Base-by-base conservation (phyloP, 208 protist genomes). In the Crithidia mellificae region DNA sequence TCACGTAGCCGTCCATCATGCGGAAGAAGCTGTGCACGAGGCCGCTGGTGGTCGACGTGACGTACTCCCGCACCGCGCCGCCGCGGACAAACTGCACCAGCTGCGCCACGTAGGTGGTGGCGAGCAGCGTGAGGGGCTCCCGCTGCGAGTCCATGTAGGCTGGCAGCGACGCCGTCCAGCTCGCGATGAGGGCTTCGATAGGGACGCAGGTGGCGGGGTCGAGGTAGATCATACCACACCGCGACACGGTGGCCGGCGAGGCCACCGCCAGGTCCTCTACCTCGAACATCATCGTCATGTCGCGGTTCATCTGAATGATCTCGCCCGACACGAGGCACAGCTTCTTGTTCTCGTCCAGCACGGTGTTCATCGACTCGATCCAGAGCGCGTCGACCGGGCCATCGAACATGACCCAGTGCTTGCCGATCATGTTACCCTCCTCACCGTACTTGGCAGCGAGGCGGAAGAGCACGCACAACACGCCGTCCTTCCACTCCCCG, bases 171-270 rank as follows among this genome's bases (percentile, higher is more conserved):
- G 72, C 69, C 11, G 86, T 39, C 98, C 98, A 99, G n/a, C 87
- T 92, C 49, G 78, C 57, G 41, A 93, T 84, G 49, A 81, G 80
- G 17, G 84, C 83, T 6, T 44, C 77, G 61, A 81, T 85, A 36
- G 83, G 97, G 34, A 88, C 85, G 67, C 91, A 97, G 67, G 85
- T 96, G 32, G 74, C 73, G 34, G 98, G 97, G 59, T 99, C 96
- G 73, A 99, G 87, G 85, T 98, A 99, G 56, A 99, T 97, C 98
- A 99, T 99, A 75, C 98, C 98, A 69, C 97, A 99, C 30, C 98
- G 88, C 19, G 93, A 98, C 15, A 99, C 98, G 17, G 98, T 99
- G 34, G 98, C 98, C 5, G 98, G 98, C 2, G 97, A 98, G 24
- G 98, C 98, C 12, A 98, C 95, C 22, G 93, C 89, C 14, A 99